A percentile compares a stretch with the other conserved stretches of the same genome.
phyloP scores from a whole-genome alignment of 176 grass and related monocot species.

The Tillandsia leiboldiana region DNA sequence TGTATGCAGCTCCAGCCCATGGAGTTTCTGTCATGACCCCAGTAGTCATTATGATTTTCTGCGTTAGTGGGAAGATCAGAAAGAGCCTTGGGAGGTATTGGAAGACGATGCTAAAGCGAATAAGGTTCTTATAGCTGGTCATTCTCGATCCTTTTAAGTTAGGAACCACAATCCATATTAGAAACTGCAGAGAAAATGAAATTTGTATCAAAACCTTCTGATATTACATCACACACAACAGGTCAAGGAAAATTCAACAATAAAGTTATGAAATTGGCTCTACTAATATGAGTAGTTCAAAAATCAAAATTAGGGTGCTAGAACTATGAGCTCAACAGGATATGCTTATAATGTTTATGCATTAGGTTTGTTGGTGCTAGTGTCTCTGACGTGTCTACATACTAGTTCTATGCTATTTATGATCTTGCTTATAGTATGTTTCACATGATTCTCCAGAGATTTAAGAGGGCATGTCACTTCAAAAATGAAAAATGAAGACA shows the following conservation, averaged over 20 bases:
- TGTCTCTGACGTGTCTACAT: too few species aligned
- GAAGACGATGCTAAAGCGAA: constrained; percentile 66
- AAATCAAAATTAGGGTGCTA: neutral
- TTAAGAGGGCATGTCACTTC: too few species aligned
- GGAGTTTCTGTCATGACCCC: constrained; percentile 83
- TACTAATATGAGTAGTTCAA: neutral
- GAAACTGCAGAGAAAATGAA: constrained; percentile 33
- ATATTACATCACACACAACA: neutral
- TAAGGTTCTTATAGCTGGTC: constrained; percentile 48
- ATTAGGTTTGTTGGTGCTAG: too few species aligned
- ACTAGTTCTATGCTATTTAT: too few species aligned
- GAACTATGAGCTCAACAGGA: too few species aligned
- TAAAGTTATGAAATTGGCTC: neutral
- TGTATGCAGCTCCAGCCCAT: constrained; percentile 92
- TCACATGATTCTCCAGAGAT: too few species aligned
- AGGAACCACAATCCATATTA: constrained; percentile 67
- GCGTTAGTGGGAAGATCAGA: constrained; percentile 77
- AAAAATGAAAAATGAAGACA: neutral
- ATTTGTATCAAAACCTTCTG: neutral
- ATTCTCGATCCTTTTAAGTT: constrained; percentile 42
- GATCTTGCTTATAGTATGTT: too few species aligned
- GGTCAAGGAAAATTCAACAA: neutral
- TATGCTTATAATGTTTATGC: too few species aligned
- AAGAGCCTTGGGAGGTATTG: constrained; percentile 88
- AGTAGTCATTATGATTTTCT: constrained; percentile 61